Base-by-base conservation (phyloP, 2,329 filamentous ascomycete genomes). In the Diaporthe australafricana region DNA sequence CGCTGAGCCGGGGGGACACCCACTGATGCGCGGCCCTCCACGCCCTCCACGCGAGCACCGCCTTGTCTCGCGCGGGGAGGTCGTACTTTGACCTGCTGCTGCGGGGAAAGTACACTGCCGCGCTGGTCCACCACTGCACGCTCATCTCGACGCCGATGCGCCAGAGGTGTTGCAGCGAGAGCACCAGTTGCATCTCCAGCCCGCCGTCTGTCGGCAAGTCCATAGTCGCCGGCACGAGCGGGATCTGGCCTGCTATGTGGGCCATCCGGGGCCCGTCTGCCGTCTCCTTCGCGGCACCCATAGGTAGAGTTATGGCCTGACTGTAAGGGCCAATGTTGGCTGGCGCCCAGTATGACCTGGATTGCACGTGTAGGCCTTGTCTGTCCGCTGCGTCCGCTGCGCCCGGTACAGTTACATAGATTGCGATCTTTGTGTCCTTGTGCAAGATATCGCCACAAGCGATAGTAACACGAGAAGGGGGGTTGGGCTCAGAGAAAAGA, bases 251-350 rank as follows among this genome's bases (percentile, higher is more conserved):
- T 0, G 96, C 95, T 45, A 98, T 87, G 69, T 91, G 91, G 20
- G 96, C 82, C 1, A 82, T 73, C 47, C 82, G 79, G 2, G 81
- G 69, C 5, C 56, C 38, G 76, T 77, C n/a, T 57, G 22, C 53
- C 45, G 70, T 48, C 30, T 63, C 57, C 16, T 55, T 55, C 14
- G n/a, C 76, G 53, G 42, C 73, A 67, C 2, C 65, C 50, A 82
- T 69, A 4, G 79, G 82, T 14, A 90, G 83, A 2, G 88, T 86
- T 63, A 96, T 90, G 5, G 95, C 94, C 83, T 99, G 96, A 70
- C 95, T 98, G 81, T 98, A 98, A 0, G 96, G 96, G 0, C 96
- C 96, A 68, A 99, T 98, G 78, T 98, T 98, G 25, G 96, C 96
- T 0, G 96, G 96, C 0, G 96, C 96, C 96, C 96, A 99, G 85